Base-by-base conservation (phyloP, 2,329 filamentous ascomycete genomes). In the Aureobasidium pullulans region DNA sequence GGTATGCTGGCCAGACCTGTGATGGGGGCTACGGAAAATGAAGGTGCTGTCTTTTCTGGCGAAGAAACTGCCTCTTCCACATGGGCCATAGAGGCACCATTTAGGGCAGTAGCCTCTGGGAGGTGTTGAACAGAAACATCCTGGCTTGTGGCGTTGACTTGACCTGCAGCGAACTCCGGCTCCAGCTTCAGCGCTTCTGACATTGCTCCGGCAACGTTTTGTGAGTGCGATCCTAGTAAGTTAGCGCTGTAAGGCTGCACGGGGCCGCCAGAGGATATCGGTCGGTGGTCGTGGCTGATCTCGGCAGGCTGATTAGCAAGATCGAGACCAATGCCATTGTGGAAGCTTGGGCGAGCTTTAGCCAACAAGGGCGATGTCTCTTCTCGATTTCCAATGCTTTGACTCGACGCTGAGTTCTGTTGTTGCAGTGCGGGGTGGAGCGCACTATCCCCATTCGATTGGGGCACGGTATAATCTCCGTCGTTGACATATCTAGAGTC, bases 401-500 rank as follows among this genome's bases (percentile, higher is more conserved):
- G 59, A 29, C 53, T 52, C 9, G 15, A 37, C 29, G 32, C 43
- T 28, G 40, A 40, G 10, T 15, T 23, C 34, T 40, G 46, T 43
- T 43, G 59, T 40, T 57, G 53, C 19, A 52, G 50, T 11, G 58
- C 53, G 29, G 65, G 61, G 29, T 61, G 52, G 19, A 50, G 9
- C 46, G 52, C 6, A 11, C 46, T 52, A 31, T 46, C 29, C 1
- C 39, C 47, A 11, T 32, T 48, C 9, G 47, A 6, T 16, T 59
- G 49, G 5, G 49, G 57, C 6, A 60, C 53, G 6, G 50, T 52
- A 43, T 62, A 56, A 16, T 54, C 48, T 15, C 56, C 46, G 32
- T 50, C 46, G n/a, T 57, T 62, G 46, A 60, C 60, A 10, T 67
- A 69, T 58, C 69, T 66, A 67, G 70, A 70, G 39, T 72, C 69